phyloP scores from a whole-genome alignment of 495 filamentous ascomycete genomes.

The Viridothelium virens region DNA sequence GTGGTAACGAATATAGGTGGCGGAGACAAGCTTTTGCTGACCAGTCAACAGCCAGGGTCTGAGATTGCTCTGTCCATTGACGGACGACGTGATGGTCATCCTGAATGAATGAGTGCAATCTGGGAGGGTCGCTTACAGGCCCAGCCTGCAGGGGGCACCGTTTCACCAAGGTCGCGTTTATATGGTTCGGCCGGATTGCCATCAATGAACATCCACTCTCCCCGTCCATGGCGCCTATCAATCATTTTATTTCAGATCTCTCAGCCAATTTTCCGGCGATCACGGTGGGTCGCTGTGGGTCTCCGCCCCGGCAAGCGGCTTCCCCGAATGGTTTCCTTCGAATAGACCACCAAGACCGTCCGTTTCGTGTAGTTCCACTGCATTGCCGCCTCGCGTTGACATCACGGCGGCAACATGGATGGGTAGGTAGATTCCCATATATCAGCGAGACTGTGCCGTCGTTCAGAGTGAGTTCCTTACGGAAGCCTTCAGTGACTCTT shows the following conservation, averaged over 20 bases:
- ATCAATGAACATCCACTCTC: conserved; percentile 4
- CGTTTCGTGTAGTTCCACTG: conserved; percentile 7
- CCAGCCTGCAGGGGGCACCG: not conserved
- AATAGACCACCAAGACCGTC: not conserved
- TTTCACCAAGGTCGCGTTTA: conserved; percentile 12
- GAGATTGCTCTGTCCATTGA: not conserved
- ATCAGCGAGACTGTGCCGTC: not conserved
- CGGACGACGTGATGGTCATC: conserved; percentile 1
- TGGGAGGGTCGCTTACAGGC: not conserved
- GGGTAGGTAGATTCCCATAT: not conserved
- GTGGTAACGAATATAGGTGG: not conserved
- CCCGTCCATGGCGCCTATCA: not conserved
- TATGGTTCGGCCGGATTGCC: not conserved
- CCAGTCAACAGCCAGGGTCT: not conserved
- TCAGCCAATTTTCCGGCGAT: not conserved
- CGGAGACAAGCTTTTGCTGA: not conserved
- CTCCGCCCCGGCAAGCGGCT: not conserved
- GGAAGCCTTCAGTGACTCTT: not conserved
- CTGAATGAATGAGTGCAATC: not conserved
- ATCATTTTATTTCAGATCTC: conserved; percentile 3
- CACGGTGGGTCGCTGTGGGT: not conserved
- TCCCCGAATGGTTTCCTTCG: not conserved
- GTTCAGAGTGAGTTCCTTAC: not conserved
- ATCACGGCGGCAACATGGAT: conserved; percentile 3
- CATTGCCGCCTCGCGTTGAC: not conserved